A percentile compares a stretch with the other conserved stretches of the same genome.
Evolutionary conservation across 129 eudicot genomes (phyloP).

Genomic region (Ambrosia trifida): DNA sequence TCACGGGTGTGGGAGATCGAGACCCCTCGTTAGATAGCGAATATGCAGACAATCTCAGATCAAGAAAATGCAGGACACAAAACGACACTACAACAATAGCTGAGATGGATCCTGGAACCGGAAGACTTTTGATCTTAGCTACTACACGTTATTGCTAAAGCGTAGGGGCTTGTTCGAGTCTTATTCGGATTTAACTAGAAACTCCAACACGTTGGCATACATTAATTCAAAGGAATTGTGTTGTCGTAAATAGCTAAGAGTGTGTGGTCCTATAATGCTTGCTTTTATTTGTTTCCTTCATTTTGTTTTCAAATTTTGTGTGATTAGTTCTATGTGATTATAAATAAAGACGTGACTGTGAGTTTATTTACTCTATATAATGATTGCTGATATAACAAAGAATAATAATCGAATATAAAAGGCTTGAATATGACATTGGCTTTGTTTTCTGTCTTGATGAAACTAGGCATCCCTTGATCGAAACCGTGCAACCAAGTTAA

Average conservation of each 20-base stretch:
- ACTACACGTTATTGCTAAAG: slow-evolving; percentile 63
- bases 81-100: slow-evolving; percentile 55
- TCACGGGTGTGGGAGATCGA: slow-evolving; percentile 63
- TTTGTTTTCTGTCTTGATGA: no score
- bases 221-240: slow-evolving; percentile 65
- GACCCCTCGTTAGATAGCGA: slow-evolving; percentile 83
- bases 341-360: no score
- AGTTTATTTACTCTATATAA: no score
- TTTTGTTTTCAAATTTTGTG: background rate
- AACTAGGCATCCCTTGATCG: no score
- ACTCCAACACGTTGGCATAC: slow-evolving; percentile 41
- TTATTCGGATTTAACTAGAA: slow-evolving; percentile 64
- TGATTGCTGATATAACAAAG: no score
- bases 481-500: no score
- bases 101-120: slow-evolving; percentile 96
- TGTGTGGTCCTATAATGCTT: background rate
- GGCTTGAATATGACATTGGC: no score
- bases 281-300: slow-evolving; percentile 8
- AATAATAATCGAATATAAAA: no score
- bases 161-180: slow-evolving; percentile 74
- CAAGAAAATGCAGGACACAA: slow-evolving; percentile 52
- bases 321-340: background rate
- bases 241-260: slow-evolving; percentile 50
- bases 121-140: slow-evolving; percentile 79
- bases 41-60: slow-evolving; percentile 59